Conservation (phyloP, 345 rosid genomes). For the Ailanthus altissimus region DNA sequence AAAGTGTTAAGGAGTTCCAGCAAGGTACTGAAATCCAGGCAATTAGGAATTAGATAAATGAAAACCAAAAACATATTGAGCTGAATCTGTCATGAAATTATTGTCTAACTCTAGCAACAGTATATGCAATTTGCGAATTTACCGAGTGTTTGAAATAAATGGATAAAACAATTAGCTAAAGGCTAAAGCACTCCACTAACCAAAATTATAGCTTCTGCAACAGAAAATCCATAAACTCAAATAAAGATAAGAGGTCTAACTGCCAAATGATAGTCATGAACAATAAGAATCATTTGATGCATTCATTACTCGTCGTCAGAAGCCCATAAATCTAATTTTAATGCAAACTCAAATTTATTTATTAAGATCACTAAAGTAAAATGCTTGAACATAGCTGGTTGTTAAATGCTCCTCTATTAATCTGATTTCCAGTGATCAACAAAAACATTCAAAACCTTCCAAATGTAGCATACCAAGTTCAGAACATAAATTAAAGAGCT, state of each 20-base stretch:
- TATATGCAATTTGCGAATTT: neutral
- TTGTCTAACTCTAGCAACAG: neutral
- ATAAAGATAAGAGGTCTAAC: neutral
- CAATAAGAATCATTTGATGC: neutral
- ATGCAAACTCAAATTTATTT: neutral
- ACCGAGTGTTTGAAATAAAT: neutral
- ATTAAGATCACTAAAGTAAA: neutral
- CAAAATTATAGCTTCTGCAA: neutral
- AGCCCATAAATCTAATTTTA: neutral
- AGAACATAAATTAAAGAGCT: neutral
- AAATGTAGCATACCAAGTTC: neutral
- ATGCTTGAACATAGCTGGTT: neutral
- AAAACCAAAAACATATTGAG: neutral
- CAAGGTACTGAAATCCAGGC: conserved; percentile 30
- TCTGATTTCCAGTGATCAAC: neutral
- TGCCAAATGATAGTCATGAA: neutral
- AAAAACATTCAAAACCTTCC: neutral
- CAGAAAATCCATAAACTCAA: neutral
- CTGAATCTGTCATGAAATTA: neutral
- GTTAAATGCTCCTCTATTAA: neutral
- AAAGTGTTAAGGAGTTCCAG: conserved; percentile 19
- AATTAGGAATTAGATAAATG: neutral
- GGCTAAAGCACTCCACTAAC: neutral
- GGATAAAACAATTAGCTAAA: neutral
- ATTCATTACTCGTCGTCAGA: neutral